A percentile compares a stretch with the other conserved stretches of the same genome.
These are phyloP conservation scores for Phytophthora cactorum DNA, from an alignment of 352 stramenopile genomes.

Conservation along the genomic window DNA sequence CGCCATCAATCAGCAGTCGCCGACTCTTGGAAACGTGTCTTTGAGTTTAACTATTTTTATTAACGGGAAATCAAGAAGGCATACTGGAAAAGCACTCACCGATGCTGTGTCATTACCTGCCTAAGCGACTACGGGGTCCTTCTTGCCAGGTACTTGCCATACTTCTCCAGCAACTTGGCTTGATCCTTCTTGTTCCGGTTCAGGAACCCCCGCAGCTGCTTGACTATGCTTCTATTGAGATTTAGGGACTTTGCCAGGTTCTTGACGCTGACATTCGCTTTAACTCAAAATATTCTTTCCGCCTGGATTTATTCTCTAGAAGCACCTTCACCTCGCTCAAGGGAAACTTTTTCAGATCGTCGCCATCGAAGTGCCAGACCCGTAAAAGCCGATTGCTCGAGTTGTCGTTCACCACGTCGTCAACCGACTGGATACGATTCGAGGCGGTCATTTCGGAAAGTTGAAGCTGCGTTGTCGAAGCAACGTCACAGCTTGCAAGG, in stretches of 20 bases:
- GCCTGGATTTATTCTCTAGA: neutral
- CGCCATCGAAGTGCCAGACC: neutral
- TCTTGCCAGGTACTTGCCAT: neutral
- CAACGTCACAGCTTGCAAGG: constrained; percentile 8
- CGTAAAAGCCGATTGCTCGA: neutral
- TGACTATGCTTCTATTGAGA: neutral
- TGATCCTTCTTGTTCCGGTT: constrained; percentile 11
- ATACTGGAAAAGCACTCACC: no score
- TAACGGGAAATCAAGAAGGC: no score
- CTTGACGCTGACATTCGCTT: neutral
- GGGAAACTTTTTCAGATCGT: neutral
- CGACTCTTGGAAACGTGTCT: neutral
- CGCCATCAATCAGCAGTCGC: constrained; percentile 1
- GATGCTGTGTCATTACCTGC: no score
- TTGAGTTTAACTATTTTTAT: no score
- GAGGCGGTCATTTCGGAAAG: neutral
- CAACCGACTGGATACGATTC: neutral
- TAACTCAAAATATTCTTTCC: neutral
- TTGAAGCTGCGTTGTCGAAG: neutral
- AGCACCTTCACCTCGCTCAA: constrained; percentile 1
- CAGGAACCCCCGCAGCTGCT: neutral
- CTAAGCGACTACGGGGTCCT: no score
- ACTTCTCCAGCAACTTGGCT: constrained; percentile 5
- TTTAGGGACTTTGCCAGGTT: constrained; percentile 15
- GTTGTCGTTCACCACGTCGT: neutral